phyloP scores from a whole-genome alignment of 257 asterid genomes.

The Misopates orontium region DNA sequence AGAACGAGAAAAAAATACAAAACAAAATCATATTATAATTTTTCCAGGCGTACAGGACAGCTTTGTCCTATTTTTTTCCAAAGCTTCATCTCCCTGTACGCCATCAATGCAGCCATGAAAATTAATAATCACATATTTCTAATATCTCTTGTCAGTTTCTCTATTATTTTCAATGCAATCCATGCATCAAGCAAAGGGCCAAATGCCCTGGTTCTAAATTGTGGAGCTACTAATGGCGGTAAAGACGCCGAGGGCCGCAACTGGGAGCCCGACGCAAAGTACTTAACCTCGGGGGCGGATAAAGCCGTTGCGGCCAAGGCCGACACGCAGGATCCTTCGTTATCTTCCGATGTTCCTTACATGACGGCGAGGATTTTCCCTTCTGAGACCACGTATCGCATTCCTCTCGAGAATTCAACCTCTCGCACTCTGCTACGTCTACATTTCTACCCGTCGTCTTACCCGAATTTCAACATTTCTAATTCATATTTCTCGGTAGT shows the following conservation, averaged over 20 bases:
- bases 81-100: conserved; percentile 56
- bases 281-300: conserved; percentile 34
- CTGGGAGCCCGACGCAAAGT: conserved; percentile 71
- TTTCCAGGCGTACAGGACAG: conserved; percentile 71
- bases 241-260: conserved; percentile 58
- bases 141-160: conserved; percentile 25
- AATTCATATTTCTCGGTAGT: conserved; percentile 58
- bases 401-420: conserved; percentile 50
- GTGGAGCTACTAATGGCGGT: conserved; percentile 53
- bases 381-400: conserved; percentile 50
- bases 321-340: conserved; percentile 59
- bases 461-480: conserved; percentile 60
- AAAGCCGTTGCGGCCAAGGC: conserved; percentile 48
- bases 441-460: conserved; percentile 79
- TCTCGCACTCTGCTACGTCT: conserved; percentile 62
- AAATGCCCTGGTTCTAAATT: conserved; percentile 38
- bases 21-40: not conserved
- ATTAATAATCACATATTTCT: conserved; percentile 3
- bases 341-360: conserved; percentile 62
- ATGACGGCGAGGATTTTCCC: conserved; percentile 75
- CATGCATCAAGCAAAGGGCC: conserved; percentile 29
- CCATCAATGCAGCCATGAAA: conserved; percentile 44
- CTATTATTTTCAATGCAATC: conserved; percentile 6
- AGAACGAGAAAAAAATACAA: not conserved
- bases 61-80: conserved; percentile 3